phyloP scores from a whole-genome alignment of 2,329 filamentous ascomycete genomes.

The Aspergillus persii region DNA sequence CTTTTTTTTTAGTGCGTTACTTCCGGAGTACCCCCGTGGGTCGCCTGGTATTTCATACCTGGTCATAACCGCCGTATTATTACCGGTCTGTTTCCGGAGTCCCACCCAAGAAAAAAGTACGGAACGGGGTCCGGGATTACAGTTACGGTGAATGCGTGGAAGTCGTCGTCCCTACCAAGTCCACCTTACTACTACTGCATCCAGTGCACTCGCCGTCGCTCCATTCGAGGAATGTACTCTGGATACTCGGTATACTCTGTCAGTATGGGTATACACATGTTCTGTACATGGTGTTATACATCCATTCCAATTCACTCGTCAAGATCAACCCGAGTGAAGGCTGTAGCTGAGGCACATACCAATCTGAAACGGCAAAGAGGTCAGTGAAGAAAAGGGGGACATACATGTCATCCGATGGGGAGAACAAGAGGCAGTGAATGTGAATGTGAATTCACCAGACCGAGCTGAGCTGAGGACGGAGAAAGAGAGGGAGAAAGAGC shows the following conservation, averaged over 20 bases:
- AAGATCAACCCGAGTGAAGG: not conserved
- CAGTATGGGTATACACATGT: too few species aligned
- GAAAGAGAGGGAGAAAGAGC: not conserved
- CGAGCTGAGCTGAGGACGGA: too few species aligned
- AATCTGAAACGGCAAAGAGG: not conserved
- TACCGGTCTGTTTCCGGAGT: conserved; percentile 33
- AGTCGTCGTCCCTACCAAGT: conserved; percentile 4
- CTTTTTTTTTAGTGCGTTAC: conserved; percentile 15
- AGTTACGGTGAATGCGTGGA: not conserved
- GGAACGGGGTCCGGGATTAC: conserved; percentile 5
- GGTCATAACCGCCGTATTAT: conserved; percentile 22
- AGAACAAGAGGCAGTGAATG: not conserved
- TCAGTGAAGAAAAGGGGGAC: not conserved
- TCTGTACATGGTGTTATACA: not conserved
- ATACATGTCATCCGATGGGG: not conserved
- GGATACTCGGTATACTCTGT: too few species aligned
- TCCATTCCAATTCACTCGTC: not conserved
- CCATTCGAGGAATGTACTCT: not conserved
- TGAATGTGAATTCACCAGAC: not conserved
- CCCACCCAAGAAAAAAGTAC: conserved; percentile 25
- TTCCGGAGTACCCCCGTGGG: conserved; percentile 28
- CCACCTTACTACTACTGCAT: conserved; percentile 10
- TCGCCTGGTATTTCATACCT: conserved; percentile 20
- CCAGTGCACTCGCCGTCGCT: conserved; percentile 4
- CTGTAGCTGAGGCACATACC: not conserved